These are phyloP conservation scores for Setaria viridis DNA, from an alignment of 202 grass and related monocot species.

Conservation along the genomic window DNA sequence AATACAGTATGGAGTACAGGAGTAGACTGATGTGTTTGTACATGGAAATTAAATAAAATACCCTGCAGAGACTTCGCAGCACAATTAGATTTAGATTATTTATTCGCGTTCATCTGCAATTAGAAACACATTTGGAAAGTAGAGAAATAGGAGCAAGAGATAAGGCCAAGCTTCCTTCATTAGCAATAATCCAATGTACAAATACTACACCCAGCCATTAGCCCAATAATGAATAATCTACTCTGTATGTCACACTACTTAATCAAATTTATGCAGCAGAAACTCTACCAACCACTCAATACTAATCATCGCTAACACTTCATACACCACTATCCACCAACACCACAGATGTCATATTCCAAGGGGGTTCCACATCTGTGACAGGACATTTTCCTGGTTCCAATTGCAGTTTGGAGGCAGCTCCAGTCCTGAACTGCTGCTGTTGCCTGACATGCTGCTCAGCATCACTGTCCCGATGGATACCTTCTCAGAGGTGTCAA, in stretches of 20 bases:
- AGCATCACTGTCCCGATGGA: constrained; percentile 1
- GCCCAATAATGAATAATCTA: constrained; percentile 19
- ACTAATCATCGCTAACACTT: constrained; percentile 13
- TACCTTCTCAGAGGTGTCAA: constrained; percentile 13
- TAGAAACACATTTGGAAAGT: not conserved
- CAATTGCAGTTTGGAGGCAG: constrained; percentile 47
- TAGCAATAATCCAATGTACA: constrained; percentile 48
- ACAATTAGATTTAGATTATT: too few relatives aligned
- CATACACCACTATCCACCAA: not conserved
- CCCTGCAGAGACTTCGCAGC: not conserved
- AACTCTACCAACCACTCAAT: constrained; percentile 18
- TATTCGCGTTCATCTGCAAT: not conserved
- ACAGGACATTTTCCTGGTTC: constrained; percentile 42
- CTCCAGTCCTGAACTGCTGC: constrained; percentile 38
- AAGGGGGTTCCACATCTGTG: constrained; percentile 66
- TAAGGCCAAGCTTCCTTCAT: constrained; percentile 1
- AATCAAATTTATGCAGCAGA: constrained; percentile 25
- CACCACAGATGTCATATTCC: constrained; percentile 32
- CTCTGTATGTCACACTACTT: constrained; percentile 31
- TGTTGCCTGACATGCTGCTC: constrained; percentile 41
- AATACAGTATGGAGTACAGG: not conserved
- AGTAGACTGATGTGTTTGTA: not conserved
- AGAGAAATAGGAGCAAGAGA: not conserved
- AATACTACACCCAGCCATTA: constrained; percentile 38
- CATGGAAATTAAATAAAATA: not conserved